Base-by-base conservation (phyloP, 352 stramenopile genomes). In the Phytopythium mirpurense region DNA sequence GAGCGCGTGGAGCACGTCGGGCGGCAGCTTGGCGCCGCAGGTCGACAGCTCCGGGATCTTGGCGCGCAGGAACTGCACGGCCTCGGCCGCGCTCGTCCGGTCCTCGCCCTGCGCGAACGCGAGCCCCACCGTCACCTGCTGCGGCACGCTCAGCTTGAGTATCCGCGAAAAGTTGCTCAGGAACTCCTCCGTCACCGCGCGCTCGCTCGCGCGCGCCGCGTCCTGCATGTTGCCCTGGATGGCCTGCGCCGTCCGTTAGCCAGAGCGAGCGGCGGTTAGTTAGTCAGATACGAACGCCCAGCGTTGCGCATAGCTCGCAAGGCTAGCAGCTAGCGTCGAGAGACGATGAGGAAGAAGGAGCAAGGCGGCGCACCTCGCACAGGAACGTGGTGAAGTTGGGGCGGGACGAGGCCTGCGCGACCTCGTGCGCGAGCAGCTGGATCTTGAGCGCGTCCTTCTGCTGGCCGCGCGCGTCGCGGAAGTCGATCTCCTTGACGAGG, bases 371-470 rank as follows among this genome's bases (percentile, higher is more conserved):
- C n/a, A 84, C 69, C 64, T 93, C 82, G 58, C 79, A 92, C 59
- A 96, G 83, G 54, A 94, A 88, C 38, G 82, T 96, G 31, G 88
- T 95, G 55, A 96, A 96, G 58, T 96, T 96, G 23, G 88, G 77
- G 29, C 85, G 80, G 5, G 82, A 90, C 19, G 85, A 91, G 55
- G 85, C 88, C 67, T 96, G 88, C 23, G 84, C 81, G 57, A 96
- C 76, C 68, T 96, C 88, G 68, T 96, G 86, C 66, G 86, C 74
- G 29, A 96, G 80, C 53, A 96, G 56, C 60, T 96, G 80, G 52
- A 95, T 88, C 75, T 96, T 95, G 37, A 95, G 78, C 36, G 80
- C 74, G 65, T 96, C 86, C 62, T 93, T 93, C 59, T 81, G 68
- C 29, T 92, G 80, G 54, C 72, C 74, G 51, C 86, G 82, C 46